Percentiles rank a stretch among this genome's conserved stretches.
Evolutionary conservation across 2,329 filamentous ascomycete genomes (phyloP).

Genomic region (Clarireedia sp.): DNA sequence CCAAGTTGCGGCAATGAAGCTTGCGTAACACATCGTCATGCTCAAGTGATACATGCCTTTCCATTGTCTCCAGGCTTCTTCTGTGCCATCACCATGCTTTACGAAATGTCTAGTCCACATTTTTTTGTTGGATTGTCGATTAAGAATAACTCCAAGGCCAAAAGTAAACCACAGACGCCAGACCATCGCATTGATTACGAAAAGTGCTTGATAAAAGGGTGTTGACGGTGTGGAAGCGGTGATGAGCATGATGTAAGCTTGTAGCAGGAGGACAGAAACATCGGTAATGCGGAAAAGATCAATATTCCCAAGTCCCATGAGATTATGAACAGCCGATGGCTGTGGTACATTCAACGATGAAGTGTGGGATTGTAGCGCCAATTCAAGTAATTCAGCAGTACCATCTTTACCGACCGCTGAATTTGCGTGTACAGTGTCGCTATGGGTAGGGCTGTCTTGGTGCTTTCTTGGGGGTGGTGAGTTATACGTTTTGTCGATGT

Average conservation of each 20-base stretch:
- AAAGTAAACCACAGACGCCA: slow-evolving; percentile 92
- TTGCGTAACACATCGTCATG: slow-evolving; percentile 81
- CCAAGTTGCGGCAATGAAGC: slow-evolving; percentile 86
- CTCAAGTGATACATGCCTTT: slow-evolving; percentile 92
- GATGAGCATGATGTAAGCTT: slow-evolving; percentile 66
- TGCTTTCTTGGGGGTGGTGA: slow-evolving; percentile 65
- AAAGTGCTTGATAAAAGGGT: slow-evolving; percentile 64
- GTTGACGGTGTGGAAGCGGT: slow-evolving; percentile 73
- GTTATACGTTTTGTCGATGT: slow-evolving; percentile 98
- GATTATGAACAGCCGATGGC: slow-evolving; percentile 68
- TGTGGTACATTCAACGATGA: slow-evolving; percentile 35
- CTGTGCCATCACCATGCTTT: slow-evolving; percentile 85
- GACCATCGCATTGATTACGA: slow-evolving; percentile 68
- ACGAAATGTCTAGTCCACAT: slow-evolving; percentile 96
- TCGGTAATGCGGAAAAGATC: slow-evolving; percentile 86
- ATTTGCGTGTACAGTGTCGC: slow-evolving; percentile 31
- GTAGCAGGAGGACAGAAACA: slow-evolving; percentile 67
- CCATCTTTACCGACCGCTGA: slow-evolving; percentile 31
- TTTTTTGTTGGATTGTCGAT: slow-evolving; percentile 81
- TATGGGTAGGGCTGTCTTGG: slow-evolving; percentile 24
- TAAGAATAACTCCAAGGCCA: slow-evolving; percentile 78
- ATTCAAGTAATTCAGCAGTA: slow-evolving; percentile 17
- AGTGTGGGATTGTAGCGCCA: slow-evolving; percentile 6
- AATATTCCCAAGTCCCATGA: slow-evolving; percentile 75
- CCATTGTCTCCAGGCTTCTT: slow-evolving; percentile 96